Base-by-base conservation (phyloP, 225 moss, liverwort and hornwort genomes). In the Anthoceros angustus region DNA sequence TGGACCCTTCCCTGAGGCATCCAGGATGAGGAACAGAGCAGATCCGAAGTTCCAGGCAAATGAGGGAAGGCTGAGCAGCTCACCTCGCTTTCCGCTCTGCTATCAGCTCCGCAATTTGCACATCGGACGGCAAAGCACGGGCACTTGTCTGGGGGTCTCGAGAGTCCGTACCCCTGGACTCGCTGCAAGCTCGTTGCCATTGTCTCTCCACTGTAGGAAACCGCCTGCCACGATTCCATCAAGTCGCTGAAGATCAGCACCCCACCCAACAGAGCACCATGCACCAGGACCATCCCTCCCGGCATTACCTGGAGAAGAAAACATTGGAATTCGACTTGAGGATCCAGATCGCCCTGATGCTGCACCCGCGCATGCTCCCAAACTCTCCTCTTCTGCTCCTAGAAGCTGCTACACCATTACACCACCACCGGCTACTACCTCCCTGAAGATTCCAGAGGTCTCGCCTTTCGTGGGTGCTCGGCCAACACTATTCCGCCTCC, bases 281-380 rank as follows among this genome's bases (percentile, higher is more conserved):
- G n/a, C n/a, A n/a, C n/a, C n/a, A n/a, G n/a, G n/a, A n/a, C 18
- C 25, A 49, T 23, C 18, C 12, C 45, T 49, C 68, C 8, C 18
- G 16, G 65, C 49, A 40, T 55, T 18, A 55, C 79, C 79, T 83
- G 38, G 95, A 91, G 70, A 88, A 91, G 10, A 91, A 86, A 42
- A 91, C 73, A 60, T 75, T 78, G 60, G 85, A 87, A 32, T 83
- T 68, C 14, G 86, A 86, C 67, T 95, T 95, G 65, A 91, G 88
- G 68, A 95, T 88, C 95, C 95, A 95, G n/a, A 95, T 82, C 70
- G 88, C 95, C 7, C 91, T 83, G 68, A 95, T 80, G 76, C 91
- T 95, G 76, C 95, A 95, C 70, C 88, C 95, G 42, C 88, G 91
- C 76, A 87, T 77, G 55, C 55, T 55, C 0, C 46, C 14, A 18